Conservation (phyloP, 129 eudicot species). For the Pseudognaphalium luteoalbum region DNA sequence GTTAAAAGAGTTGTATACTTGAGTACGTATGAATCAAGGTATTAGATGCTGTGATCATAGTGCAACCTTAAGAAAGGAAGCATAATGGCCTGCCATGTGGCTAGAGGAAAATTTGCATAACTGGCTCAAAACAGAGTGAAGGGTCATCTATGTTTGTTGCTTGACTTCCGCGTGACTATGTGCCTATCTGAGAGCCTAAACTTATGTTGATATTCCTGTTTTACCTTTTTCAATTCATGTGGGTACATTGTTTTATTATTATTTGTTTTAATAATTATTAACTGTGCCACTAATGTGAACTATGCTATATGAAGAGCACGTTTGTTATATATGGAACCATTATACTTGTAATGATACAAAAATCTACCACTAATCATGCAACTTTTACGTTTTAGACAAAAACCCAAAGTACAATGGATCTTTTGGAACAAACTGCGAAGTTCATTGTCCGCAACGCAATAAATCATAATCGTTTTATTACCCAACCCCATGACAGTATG, state of each 20-base stretch:
- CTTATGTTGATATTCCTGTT: constrained; percentile 1
- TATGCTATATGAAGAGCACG: background rate
- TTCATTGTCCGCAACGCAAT: background rate
- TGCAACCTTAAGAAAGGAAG: constrained; percentile 32
- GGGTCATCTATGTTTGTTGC: constrained; percentile 27
- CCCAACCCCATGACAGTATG: too few species aligned
- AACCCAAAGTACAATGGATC: background rate
- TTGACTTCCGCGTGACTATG: constrained; percentile 18
- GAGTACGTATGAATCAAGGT: constrained; percentile 29
- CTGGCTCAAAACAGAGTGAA: constrained; percentile 34
- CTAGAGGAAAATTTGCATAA: constrained; percentile 23
- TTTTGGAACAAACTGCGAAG: background rate
- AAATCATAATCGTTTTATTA: too few species aligned
- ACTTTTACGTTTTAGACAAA: background rate
- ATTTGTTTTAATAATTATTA: background rate
- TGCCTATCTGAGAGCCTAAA: constrained; percentile 3
- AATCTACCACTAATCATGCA: background rate
- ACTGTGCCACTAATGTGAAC: background rate
- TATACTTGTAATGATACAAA: constrained; percentile 1
- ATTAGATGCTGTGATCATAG: constrained; percentile 30
- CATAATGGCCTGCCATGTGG: constrained; percentile 29
- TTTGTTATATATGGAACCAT: background rate
- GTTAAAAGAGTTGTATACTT: constrained; percentile 16
- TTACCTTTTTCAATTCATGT: background rate
- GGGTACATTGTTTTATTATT: background rate